Evolutionary conservation across 495 filamentous ascomycete genomes (phyloP).

Genomic region (Geopyxis carbonaria): DNA sequence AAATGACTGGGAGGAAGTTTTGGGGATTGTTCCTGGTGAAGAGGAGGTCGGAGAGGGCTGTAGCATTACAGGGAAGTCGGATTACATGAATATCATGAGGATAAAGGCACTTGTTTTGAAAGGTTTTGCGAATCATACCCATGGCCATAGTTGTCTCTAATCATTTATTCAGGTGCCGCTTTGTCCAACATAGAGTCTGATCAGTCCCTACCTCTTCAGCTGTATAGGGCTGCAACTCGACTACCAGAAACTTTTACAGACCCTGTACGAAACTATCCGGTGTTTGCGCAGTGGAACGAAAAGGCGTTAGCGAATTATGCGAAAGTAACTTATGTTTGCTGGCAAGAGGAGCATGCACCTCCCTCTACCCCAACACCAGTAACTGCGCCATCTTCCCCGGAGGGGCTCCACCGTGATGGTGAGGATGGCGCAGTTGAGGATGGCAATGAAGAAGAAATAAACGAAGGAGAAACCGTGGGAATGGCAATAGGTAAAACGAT

Average conservation of each 20-base stretch:
- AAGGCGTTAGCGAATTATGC: conserved; percentile 20
- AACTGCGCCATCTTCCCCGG: neutral
- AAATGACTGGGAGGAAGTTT: conserved; percentile 18
- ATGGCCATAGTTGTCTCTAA: neutral
- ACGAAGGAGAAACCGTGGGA: conserved; percentile 10
- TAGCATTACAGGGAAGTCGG: conserved; percentile 12
- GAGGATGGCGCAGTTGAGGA: neutral
- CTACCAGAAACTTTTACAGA: conserved; percentile 11
- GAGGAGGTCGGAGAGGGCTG: conserved; percentile 17
- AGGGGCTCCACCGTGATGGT: too few relatives aligned
- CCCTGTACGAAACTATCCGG: conserved; percentile 3
- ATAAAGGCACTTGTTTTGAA: conserved; percentile 25
- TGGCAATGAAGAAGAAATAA: conserved; percentile 8
- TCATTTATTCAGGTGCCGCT: conserved; percentile 12
- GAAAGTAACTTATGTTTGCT: conserved; percentile 22
- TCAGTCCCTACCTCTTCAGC: conserved; percentile 15
- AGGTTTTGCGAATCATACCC: conserved; percentile 9
- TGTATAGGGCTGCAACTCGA: conserved; percentile 18
- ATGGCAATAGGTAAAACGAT: conserved; percentile 15
- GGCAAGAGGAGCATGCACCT: conserved; percentile 25
- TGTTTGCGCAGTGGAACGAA: conserved; percentile 19
- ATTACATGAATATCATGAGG: conserved; percentile 20
- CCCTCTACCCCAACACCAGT: conserved; percentile 26
- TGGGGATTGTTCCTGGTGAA: conserved; percentile 13
- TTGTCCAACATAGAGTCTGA: conserved; percentile 19